phyloP scores from a whole-genome alignment of 139 green algal genomes.

The Tetradesmus lagerheimii region DNA sequence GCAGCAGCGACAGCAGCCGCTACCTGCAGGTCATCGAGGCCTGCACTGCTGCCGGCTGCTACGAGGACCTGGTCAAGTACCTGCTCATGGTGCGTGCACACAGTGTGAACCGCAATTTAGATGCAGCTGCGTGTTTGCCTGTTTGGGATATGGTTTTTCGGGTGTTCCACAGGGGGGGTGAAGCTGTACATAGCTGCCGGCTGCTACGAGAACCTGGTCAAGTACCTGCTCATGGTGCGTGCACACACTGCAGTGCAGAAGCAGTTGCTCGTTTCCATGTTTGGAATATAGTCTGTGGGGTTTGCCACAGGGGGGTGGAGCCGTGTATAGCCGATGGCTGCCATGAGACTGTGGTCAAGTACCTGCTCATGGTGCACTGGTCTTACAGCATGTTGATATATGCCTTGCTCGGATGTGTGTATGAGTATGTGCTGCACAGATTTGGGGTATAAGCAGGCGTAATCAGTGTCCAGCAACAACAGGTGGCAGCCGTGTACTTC shows the following conservation, averaged over 20 bases:
- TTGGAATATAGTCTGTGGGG: constrained; percentile 47
- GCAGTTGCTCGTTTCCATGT: too few species aligned
- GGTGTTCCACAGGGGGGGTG: too few species aligned
- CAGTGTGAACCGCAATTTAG: neutral
- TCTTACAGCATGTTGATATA: too few species aligned
- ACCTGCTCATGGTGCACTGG: constrained; percentile 54
- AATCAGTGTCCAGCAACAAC: too few species aligned
- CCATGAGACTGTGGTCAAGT: constrained; percentile 94
- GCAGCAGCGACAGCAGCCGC: constrained; percentile 78
- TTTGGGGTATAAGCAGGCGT: too few species aligned
- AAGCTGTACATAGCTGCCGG: neutral
- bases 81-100: constrained; percentile 98
- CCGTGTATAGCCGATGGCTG: constrained; percentile 1
- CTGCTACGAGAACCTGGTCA: constrained; percentile 90
- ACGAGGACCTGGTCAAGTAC: constrained; percentile 96
- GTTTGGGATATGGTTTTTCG: constrained; percentile 43
- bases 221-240: constrained; percentile 96
- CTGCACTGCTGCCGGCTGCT: constrained; percentile 55
- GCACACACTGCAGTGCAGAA: neutral
- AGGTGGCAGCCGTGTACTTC: too few species aligned
- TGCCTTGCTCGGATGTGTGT: too few species aligned
- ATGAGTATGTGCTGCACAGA: too few species aligned
- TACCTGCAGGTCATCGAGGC: constrained; percentile 82
- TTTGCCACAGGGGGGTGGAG: too few species aligned
- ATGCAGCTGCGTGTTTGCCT: too few species aligned